These are phyloP conservation scores for Kodamaea hsintzibuensis DNA, from an alignment of 805 yeast species.

Conservation along the genomic window DNA sequence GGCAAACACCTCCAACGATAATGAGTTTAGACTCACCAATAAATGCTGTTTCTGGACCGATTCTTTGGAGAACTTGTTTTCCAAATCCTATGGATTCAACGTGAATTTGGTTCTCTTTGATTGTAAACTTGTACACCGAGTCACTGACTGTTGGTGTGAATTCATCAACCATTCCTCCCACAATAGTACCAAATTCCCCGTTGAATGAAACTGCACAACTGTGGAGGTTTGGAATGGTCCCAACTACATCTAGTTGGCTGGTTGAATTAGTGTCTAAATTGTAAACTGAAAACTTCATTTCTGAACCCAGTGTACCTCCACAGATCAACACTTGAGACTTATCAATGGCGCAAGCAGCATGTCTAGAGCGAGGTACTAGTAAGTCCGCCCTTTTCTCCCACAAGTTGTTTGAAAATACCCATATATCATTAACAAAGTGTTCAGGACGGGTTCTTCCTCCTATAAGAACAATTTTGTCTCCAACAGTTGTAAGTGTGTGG, in stretches of 20 bases:
- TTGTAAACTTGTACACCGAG: slow-evolving; percentile 35
- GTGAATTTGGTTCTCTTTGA: slow-evolving; percentile 11
- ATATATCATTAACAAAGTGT: slow-evolving; percentile 35
- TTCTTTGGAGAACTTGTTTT: slow-evolving; percentile 42
- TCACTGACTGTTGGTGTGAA: slow-evolving; percentile 31
- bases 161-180: slow-evolving; percentile 48
- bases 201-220: slow-evolving; percentile 40
- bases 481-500: slow-evolving; percentile 49
- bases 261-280: slow-evolving; percentile 13
- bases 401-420: slow-evolving; percentile 16
- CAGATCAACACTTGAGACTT: slow-evolving; percentile 40
- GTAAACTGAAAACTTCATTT: slow-evolving; percentile 20
- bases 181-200: slow-evolving; percentile 37
- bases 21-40: slow-evolving; percentile 35
- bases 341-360: slow-evolving; percentile 36
- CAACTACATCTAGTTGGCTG: slow-evolving; percentile 20
- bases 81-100: slow-evolving; percentile 7
- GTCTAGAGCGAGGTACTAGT: slow-evolving; percentile 52
- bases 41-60: slow-evolving; percentile 46
- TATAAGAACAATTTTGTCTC: slow-evolving; percentile 33
- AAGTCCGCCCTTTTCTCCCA: slow-evolving; percentile 47
- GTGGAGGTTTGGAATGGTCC: slow-evolving; percentile 24
- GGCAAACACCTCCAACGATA: slow-evolving; percentile 60
- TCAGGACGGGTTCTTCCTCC: slow-evolving; percentile 75
- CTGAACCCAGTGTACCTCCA: slow-evolving; percentile 31